Conservation (phyloP, 2,329 filamentous ascomycete genomes). For the Dactylellina parvicollis region DNA sequence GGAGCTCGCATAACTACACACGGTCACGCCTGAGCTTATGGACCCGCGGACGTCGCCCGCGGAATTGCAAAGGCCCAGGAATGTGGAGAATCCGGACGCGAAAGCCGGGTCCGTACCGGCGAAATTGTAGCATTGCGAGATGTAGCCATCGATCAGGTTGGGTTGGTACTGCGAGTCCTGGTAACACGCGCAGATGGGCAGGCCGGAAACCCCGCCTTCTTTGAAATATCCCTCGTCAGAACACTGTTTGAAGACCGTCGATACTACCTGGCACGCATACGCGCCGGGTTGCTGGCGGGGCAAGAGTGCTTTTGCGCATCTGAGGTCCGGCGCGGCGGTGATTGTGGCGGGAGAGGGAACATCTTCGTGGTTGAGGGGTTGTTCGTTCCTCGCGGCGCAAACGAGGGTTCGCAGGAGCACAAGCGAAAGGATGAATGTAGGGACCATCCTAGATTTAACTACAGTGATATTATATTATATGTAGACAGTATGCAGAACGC, state of each 20-base stretch:
- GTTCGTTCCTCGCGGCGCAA: conserved; percentile 20
- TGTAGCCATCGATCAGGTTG: conserved; percentile 40
- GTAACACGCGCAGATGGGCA: conserved; percentile 46
- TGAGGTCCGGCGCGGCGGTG: conserved; percentile 38
- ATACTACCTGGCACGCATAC: conserved; percentile 42
- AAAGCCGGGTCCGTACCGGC: conserved; percentile 30
- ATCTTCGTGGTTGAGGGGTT: conserved; percentile 10
- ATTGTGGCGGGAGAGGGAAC: conserved; percentile 28
- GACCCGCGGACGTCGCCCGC: conserved; percentile 43
- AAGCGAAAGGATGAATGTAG: background rate
- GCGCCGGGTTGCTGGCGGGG: conserved; percentile 33
- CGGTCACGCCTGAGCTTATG: conserved; percentile 19
- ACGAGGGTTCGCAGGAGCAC: background rate
- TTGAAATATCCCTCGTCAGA: conserved; percentile 36
- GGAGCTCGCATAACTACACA: conserved; percentile 29
- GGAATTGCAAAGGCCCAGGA: conserved; percentile 37
- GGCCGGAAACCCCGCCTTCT: conserved; percentile 32
- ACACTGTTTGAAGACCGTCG: conserved; percentile 41
- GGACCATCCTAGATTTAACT: conserved; percentile 2
- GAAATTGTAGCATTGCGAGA: conserved; percentile 50
- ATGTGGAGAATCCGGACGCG: conserved; percentile 33
- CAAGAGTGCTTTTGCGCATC: conserved; percentile 25
- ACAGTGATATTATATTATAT: background rate
- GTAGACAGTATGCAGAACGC: conserved; percentile 1
- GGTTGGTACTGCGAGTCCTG: conserved; percentile 15